Evolutionary conservation across 169 alveolate genomes (phyloP).

Genomic region (Plasmodium ovale): DNA sequence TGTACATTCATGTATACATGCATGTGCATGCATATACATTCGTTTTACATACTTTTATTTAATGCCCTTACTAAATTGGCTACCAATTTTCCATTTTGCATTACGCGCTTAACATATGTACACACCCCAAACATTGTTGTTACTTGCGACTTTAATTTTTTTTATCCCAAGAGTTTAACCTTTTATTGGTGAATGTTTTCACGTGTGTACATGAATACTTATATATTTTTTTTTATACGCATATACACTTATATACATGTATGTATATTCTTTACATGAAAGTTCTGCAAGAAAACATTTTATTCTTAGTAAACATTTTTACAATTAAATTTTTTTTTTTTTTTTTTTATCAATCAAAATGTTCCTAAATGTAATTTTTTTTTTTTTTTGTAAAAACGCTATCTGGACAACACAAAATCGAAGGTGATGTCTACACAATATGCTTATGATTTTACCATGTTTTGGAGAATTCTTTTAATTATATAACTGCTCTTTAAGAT

Average conservation of each 20-base stretch:
- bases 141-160: too few relatives aligned
- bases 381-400: neutral
- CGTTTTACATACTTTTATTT: neutral
- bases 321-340: too few relatives aligned
- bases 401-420: neutral
- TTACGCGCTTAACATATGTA: slow-evolving; percentile 13
- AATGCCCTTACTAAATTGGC: neutral
- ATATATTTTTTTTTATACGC: too few relatives aligned
- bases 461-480: too few relatives aligned
- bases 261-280: neutral
- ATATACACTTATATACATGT: neutral
- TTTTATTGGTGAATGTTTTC: too few relatives aligned
- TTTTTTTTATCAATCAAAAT: too few relatives aligned
- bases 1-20: neutral
- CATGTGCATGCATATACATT: neutral
- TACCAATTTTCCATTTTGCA: neutral
- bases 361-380: neutral
- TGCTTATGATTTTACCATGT: too few relatives aligned
- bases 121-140: slow-evolving; percentile 17
- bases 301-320: neutral
- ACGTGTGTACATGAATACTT: neutral
- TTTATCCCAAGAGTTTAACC: too few relatives aligned
- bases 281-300: neutral
- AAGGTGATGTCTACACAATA: neutral
- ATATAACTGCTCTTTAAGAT: neutral